Percentiles rank a stretch among this genome's conserved stretches.
phyloP scores from a whole-genome alignment of 345 rosid genomes.

The Crucihimalaya himalaica region DNA sequence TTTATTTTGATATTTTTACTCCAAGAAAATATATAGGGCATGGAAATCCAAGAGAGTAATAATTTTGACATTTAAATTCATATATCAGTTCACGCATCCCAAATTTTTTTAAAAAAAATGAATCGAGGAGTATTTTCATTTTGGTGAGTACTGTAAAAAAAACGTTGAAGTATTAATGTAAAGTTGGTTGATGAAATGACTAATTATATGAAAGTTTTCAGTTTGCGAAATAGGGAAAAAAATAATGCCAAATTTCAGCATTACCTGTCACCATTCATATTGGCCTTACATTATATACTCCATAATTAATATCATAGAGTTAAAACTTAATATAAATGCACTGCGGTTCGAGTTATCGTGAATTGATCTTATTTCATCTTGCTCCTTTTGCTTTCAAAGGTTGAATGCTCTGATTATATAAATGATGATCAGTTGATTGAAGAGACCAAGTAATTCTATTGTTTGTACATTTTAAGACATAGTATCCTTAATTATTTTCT shows the following conservation, averaged over 20 bases:
- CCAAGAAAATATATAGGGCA: neutral
- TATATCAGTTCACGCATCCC: constrained; percentile 32
- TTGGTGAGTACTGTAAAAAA: constrained; percentile 14
- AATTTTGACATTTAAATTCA: constrained; percentile 23
- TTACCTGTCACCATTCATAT: constrained; percentile 1
- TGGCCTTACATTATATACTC: neutral
- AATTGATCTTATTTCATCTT: neutral
- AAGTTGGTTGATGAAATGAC: constrained; percentile 14
- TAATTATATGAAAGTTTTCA: neutral
- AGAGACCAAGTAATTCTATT: neutral
- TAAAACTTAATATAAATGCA: too few species aligned
- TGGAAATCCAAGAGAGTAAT: neutral
- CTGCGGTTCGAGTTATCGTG: neutral
- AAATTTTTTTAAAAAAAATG: constrained; percentile 22
- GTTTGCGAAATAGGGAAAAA: neutral
- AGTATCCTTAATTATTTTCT: neutral
- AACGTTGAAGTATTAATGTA: constrained; percentile 12
- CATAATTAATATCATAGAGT: neutral
- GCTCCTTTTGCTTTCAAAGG: neutral
- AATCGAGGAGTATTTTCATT: neutral
- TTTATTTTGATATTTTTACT: neutral
- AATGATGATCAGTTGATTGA: neutral
- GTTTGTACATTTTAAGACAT: neutral
- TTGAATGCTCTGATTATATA: neutral
- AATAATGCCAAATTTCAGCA: constrained; percentile 4